phyloP scores from a whole-genome alignment of 176 grass and related monocot genomes.

The Bromus sterilis region DNA sequence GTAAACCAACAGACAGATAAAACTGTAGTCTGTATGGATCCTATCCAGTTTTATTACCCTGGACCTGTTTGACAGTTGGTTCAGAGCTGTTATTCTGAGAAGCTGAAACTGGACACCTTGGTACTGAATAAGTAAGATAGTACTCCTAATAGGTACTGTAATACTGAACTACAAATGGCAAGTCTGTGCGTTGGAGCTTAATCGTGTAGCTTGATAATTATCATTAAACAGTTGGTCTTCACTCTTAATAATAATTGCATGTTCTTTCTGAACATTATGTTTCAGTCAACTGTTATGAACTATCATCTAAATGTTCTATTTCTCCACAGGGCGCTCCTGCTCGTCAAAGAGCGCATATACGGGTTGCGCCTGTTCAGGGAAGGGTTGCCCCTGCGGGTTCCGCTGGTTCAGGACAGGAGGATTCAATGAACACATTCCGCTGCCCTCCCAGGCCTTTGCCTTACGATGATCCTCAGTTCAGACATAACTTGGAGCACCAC shows the following conservation, averaged over 20 bases:
- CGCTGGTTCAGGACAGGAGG: neutral
- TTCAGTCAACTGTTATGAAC: neutral
- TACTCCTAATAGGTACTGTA: no score
- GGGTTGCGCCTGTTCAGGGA: conserved; percentile 38
- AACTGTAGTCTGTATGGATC: neutral
- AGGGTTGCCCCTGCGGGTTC: conserved; percentile 23
- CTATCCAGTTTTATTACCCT: neutral
- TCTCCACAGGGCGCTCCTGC: conserved; percentile 29
- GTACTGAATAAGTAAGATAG: neutral
- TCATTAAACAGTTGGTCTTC: neutral
- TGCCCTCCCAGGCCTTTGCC: conserved; percentile 64
- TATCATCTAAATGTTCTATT: neutral
- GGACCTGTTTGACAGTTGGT: neutral
- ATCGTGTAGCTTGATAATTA: neutral
- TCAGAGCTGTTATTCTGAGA: conserved; percentile 5
- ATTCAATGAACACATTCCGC: conserved; percentile 43
- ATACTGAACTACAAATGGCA: neutral
- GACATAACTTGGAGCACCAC: conserved; percentile 9
- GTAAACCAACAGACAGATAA: neutral
- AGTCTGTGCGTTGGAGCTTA: neutral
- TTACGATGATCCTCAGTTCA: conserved; percentile 64
- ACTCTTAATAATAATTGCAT: neutral
- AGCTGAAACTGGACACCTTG: neutral
- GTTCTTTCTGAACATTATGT: neutral
- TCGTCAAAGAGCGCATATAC: conserved; percentile 44